Base-by-base conservation (phyloP, 192 early-diverging fungal genomes). In the Linnemannia hyalina region DNA sequence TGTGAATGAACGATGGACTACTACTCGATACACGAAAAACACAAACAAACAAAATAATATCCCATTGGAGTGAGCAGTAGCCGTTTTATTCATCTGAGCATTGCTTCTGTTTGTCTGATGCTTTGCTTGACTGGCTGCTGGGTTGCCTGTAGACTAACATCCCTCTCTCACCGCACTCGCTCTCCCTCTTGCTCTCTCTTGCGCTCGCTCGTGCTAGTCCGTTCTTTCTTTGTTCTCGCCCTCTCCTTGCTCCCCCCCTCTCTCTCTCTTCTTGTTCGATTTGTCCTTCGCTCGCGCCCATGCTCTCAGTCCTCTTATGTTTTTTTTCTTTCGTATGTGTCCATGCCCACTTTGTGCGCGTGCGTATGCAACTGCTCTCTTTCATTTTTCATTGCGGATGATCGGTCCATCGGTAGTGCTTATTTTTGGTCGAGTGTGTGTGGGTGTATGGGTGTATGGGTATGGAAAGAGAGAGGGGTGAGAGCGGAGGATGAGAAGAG, bases 351-450 rank as follows among this genome's bases (percentile, higher is more conserved):
- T 32, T 65, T 26, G 60, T 65, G 29, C 60, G 60, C 60, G 60
- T 65, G 60, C 29, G 60, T 65, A 16, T 65, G 29, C 60, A 65
- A 65, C 13, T 65, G 60, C 60, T 65, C 60, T 65, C 57, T 65
- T 65, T 29, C 11, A 2, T 26, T 60, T 65, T 32, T 35, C 29
- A 32, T 32, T 26, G 60, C 16, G 29, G 29, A 65, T 13, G 13
- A 9, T 32, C 13, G 13, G 29, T 32, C 13, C 26, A 29, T 65
- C 60, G 11, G 13, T 13, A 65, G 29, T 15, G 26, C 29, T 10
- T 26, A 29, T 60, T 26, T 10, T 26, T 60, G 57, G 26, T 8
- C n/a, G 57, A 26, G 23, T 60, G 57, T 60, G 57, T 29, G 54
- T 22, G 18, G 7, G 54, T 6, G 68, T 20, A 35, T 18, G 35